Evolutionary conservation across 257 asterid genomes (phyloP), one percentile per base, ranked within the genome.

Genomic region (Nicotiana noctiflora): DNA sequence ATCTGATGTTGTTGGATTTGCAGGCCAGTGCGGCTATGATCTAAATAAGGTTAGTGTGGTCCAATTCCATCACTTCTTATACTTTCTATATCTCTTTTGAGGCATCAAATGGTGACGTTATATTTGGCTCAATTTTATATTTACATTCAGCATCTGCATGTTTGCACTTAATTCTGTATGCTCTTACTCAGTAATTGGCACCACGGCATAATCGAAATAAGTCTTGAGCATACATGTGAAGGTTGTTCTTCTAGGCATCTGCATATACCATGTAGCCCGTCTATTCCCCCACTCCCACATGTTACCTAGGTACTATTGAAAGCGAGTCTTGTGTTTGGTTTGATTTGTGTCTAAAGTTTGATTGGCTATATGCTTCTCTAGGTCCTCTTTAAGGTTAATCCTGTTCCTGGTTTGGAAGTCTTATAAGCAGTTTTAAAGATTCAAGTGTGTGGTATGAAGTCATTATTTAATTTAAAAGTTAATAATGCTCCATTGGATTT

Each of bases 21-120:
- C 97, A 95, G 98, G 98, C 77, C 95, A 91, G 82, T 93, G 98
- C 29, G 98, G 99, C 57, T 93, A 88, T 84, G 82, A 95, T 83
- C 75, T 89, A 77, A 81, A 87, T 74, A 89, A 70, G 96, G 99
- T 93, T 82, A 88, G 87, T 87, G 40, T 29, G 29, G 62, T n/a
- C 27, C 78, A 72, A 72, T 52, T 72, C 78, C 51, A 72, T 21
- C 15, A 49, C 23, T 13, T 46, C 34, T n/a, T 72, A 72, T 72
- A 23, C 78, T 72, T 72, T 46, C 9, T 46, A 46, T 23, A 10
- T 46, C 23, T 49, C 23, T 23, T 21, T 8, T 15, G 60, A 72
- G 60, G 40, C 78, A 72, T 49, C 40, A 21, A 72, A 1, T 49
- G 56, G 25, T 72, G 23, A 8, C 40, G 25, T 44, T 49, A 46